Evolutionary conservation across 2,329 filamentous ascomycete genomes (phyloP), one percentile per base, ranked within the genome.

Genomic region (Sporothrix phasma): DNA sequence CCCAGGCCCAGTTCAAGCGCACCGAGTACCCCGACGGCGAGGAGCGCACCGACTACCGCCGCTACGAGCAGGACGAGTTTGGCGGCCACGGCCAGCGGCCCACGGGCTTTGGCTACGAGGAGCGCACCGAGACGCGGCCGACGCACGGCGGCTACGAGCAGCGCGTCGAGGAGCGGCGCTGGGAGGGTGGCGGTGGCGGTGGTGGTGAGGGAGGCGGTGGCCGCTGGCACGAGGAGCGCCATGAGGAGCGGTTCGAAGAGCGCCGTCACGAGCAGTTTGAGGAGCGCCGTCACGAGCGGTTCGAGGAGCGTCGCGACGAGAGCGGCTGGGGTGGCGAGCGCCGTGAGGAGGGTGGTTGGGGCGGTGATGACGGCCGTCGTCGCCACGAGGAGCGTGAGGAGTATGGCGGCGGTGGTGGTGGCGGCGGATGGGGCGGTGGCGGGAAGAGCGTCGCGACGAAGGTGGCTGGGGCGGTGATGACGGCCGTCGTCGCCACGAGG

Each of bases 1-100:
- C 81, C 7, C 81, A 87, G 70, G 84, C 85, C 11, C 76, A 86
- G 71, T 81, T 84, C 69, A 80, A 77, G 37, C 76, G 85, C 70
- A 88, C 84, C 7, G 77, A 81, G 63, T 83, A 84, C 66, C 76
- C 80, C 19, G 78, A 80, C 63, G 86, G 86, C 59, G 82, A 82
- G 56, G 77, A 80, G 62, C 77, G 79, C 64, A 79, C 81, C 45
- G 83, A 87, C 65, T 88, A 86, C 74, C 78, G 79, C 65, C 82
- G 84, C 37, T 86, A 83, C 67, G 85, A 88, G 69, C 78, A 82
- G 54, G 75, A 79, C 39, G 71, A 71, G 49, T 75, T 76, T 29
- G 31, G 53, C 46, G 71, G 72, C 5, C 73, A 73, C 31, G 72
- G 74, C 24, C 71, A 74, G 34, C 71, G 72, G 6, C 75, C 77